Percentiles rank a stretch among this genome's conserved stretches.
These are phyloP conservation scores for Epichloe typhina DNA, from an alignment of 2,329 filamentous ascomycete genomes.

Conservation along the genomic window DNA sequence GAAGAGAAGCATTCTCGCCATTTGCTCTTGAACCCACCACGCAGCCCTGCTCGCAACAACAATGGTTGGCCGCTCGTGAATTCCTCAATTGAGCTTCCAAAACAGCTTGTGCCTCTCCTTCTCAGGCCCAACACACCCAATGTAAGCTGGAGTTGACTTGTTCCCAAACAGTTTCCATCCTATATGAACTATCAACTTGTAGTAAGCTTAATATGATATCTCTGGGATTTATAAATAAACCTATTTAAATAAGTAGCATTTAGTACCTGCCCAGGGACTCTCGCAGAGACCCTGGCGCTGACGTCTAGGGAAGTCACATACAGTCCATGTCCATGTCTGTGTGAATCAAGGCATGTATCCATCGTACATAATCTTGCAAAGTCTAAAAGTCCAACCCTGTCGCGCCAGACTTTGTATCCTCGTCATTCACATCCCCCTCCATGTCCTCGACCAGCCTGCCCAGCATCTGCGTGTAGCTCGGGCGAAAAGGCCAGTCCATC, in stretches of 20 bases:
- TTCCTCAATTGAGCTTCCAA: neutral
- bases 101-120: neutral
- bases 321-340: too few relatives aligned
- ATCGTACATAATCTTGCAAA: too few relatives aligned
- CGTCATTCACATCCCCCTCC: slow-evolving; percentile 12
- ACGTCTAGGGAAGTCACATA: too few relatives aligned
- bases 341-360: too few relatives aligned
- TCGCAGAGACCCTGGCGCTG: neutral
- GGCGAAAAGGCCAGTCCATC: slow-evolving; percentile 53
- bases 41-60: too few relatives aligned
- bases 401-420: slow-evolving; percentile 13
- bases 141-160: neutral
- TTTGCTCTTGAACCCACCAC: too few relatives aligned
- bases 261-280: too few relatives aligned
- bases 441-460: slow-evolving; percentile 23
- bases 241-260: too few relatives aligned
- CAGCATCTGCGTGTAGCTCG: slow-evolving; percentile 35
- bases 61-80: neutral
- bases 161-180: neutral
- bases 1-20: too few relatives aligned
- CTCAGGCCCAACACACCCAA: neutral
- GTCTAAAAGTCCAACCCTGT: slow-evolving; percentile 3
- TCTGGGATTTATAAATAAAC: too few relatives aligned
- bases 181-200: too few relatives aligned
- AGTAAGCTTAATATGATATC: too few relatives aligned